Base-by-base conservation (phyloP, 2,329 filamentous ascomycete genomes). In the Cadophora sp. region DNA sequence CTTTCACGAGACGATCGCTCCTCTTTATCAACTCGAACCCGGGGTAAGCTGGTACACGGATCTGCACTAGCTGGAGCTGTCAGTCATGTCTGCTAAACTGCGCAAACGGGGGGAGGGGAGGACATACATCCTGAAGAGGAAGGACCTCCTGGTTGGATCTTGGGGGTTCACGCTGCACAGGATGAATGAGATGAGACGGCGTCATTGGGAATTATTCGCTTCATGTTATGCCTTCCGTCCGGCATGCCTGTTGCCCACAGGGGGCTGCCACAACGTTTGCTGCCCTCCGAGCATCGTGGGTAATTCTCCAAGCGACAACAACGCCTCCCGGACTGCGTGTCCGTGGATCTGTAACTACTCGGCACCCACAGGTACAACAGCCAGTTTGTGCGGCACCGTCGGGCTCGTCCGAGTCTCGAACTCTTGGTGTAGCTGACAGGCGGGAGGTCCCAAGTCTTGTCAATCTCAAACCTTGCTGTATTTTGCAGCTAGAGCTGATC, bases 161-260 rank as follows among this genome's bases (percentile, higher is more conserved):
- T 50, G 20, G 53, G 48, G 62, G 50, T 56, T n/a, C n/a, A n/a
- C n/a, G n/a, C n/a, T n/a, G n/a, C 33, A 22, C 27, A 59, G 53
- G 36, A 59, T 27, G 33, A 48, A 59, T 33, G 53, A 45, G 55
- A 36, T 64, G 62, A 59, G 62, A 59, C 62, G 53, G 41, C 30
- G 48, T 41, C 50, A 56, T 56, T 56, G 36, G 61, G 48, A 62
- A 39, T 22, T 64, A 51, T 45, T 51, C 45, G 62, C 62, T 64
- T 51, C 53, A 59, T 30, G 27, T 24, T 59, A 64, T 51, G 53
- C 62, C 53, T 47, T 64, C 43, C 43, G 55, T 51, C 62, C 53
- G 62, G 22, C 50, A 64, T 64, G 39, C 43, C 36, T 58, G 47
- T 33, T 24, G 16, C n/a, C 14, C 55, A n/a, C 62, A 27, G 22